Evolutionary conservation across 2,329 filamentous ascomycete species (phyloP).

Genomic region (Fusarium miscanthi): DNA sequence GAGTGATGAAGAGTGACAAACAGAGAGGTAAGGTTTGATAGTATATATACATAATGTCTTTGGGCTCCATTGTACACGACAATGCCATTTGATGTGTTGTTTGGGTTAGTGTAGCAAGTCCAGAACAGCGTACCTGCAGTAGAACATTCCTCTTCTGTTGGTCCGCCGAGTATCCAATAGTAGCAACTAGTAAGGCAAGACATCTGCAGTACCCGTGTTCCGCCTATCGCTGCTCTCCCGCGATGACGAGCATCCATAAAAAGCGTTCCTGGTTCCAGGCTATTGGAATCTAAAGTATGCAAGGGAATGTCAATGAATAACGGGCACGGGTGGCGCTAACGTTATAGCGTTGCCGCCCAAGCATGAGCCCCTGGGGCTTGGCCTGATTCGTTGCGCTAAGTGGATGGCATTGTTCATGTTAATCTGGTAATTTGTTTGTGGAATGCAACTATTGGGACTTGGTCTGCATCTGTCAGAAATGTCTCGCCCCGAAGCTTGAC

Average conservation of each 20-base stretch:
- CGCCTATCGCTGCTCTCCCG: neutral
- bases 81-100: neutral
- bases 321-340: neutral
- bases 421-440: neutral
- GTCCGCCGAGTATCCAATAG: neutral
- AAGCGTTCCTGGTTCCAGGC: neutral
- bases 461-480: neutral
- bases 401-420: neutral
- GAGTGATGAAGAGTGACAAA: neutral
- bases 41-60: neutral
- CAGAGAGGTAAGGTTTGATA: neutral
- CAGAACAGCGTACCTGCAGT: neutral
- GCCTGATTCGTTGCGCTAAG: neutral
- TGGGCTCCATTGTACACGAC: neutral
- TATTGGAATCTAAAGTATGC: neutral
- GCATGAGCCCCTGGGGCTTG: neutral
- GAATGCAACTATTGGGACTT: neutral
- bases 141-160: neutral
- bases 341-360: neutral
- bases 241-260: neutral
- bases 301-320: neutral
- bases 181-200: neutral
- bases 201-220: neutral
- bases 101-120: neutral
- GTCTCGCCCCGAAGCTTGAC: neutral